These are phyloP conservation scores for Hippophae gyantsensis DNA, from an alignment of 306 rosid species.

Conservation along the genomic window DNA sequence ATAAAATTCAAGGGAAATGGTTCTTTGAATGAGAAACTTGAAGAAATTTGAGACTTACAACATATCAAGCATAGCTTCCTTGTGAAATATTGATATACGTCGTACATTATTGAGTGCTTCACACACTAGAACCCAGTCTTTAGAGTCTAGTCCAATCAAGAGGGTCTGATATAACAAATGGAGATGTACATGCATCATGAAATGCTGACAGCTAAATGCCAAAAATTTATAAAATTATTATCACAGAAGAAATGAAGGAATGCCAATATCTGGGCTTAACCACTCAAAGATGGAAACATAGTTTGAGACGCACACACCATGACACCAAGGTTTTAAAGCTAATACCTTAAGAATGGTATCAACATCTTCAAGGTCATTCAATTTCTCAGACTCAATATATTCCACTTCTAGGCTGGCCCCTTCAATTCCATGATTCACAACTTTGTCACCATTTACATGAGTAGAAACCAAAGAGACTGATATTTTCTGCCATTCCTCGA, in stretches of 20 bases:
- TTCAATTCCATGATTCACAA: constrained; percentile 35
- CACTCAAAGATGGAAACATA: background rate
- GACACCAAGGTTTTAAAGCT: background rate
- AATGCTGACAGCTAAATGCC: constrained; percentile 4
- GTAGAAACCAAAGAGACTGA: constrained; percentile 35
- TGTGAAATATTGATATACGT: constrained; percentile 65
- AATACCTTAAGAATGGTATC: constrained; percentile 69
- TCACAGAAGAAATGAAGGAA: background rate
- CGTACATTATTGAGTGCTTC: constrained; percentile 84
- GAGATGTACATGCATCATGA: constrained; percentile 12
- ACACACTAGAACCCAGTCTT: constrained; percentile 81
- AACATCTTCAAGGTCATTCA: constrained; percentile 65
- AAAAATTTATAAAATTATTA: constrained; percentile 1
- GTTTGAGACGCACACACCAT: background rate
- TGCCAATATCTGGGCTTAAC: background rate
- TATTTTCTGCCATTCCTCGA: constrained; percentile 47
- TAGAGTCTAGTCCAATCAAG: constrained; percentile 63
- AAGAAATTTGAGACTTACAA: constrained; percentile 49
- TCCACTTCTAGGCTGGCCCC: constrained; percentile 61
- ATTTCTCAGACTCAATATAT: constrained; percentile 76
- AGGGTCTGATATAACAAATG: constrained; percentile 54
- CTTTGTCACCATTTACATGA: constrained; percentile 52
- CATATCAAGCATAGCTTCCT: constrained; percentile 56
- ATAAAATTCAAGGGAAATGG: background rate
- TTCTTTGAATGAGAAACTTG: constrained; percentile 7